These are phyloP conservation scores for Lactarius sanguifluus DNA, from an alignment of 768 basidiomycete genomes.

Conservation along the genomic window DNA sequence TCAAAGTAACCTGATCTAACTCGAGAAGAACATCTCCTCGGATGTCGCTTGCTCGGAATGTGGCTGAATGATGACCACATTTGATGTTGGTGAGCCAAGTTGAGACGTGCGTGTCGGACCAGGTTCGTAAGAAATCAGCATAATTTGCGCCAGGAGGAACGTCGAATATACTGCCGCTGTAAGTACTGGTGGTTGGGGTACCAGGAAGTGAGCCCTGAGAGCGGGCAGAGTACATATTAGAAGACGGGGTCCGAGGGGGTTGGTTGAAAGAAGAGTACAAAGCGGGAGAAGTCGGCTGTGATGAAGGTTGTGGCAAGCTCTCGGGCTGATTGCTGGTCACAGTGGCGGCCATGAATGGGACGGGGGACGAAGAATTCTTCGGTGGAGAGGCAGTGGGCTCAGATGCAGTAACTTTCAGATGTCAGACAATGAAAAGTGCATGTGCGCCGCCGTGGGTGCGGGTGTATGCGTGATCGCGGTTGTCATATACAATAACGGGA, in stretches of 20 bases:
- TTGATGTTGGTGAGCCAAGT: constrained; percentile 79
- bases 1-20: constrained; percentile 80
- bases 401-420: background rate
- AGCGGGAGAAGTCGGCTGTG: constrained; percentile 39
- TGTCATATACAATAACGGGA: background rate
- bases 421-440: background rate
- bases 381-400: background rate
- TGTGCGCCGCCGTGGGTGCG: background rate
- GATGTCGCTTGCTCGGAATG: constrained; percentile 87
- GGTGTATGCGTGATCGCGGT: constrained; percentile 2
- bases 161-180: constrained; percentile 44
- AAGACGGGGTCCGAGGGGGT: constrained; percentile 39
- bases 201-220: constrained; percentile 46
- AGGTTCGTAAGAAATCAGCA: constrained; percentile 63
- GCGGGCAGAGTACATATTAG: constrained; percentile 39
- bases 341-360: constrained; percentile 28
- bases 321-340: constrained; percentile 37
- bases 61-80: constrained; percentile 62
- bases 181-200: constrained; percentile 39
- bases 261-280: constrained; percentile 39
- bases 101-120: constrained; percentile 69
- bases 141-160: constrained; percentile 60
- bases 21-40: constrained; percentile 90
- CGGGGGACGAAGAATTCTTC: background rate
- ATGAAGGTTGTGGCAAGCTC: constrained; percentile 40